Evolutionary conservation across 371 early-diverging fungal species (phyloP), one percentile per base, ranked within the genome.

Genomic region (Dipsacomyces acuminosporus): DNA sequence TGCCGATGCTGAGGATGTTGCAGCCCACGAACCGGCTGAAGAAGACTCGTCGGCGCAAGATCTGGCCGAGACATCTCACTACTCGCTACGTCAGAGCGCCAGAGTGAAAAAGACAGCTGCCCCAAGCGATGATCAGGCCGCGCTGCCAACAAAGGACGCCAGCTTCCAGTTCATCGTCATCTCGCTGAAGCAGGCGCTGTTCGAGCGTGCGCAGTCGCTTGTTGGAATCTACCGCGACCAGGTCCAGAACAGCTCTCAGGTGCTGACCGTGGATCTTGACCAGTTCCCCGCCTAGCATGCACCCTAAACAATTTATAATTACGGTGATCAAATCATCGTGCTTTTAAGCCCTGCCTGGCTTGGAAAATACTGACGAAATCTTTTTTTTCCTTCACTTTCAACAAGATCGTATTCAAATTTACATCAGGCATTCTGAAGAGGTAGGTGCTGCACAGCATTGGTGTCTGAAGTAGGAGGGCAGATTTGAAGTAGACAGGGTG

Each of bases 161-260:
- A 64, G 72, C 17, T 85, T 93, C 54, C 99, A 99, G 80, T 98
- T 99, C 66, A 89, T 99, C 48, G 94, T 99, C 33, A 98, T 99
- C 46, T 94, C 93, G n/a, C 87, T 98, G 43, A 98, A 99, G 76
- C 83, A 81, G 52, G 82, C 89, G 22, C 78, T 99, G 35, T 99
- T 95, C 74, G 94, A 98, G 72, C 86, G 87, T 33, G 93, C 96
- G 7, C 83, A 96, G 56, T 87, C 90, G 1, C 80, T 99, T 18
- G 95, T 99, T 6, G 99, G 99, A 14, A 91, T 99, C 42, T 98
- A 98, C 71, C 82, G 93, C 36, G 94, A 96, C 75, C 89, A 90
- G 69, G 83, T 78, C 1, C 70, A 73, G n/a, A 89, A 88, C 60
- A 87, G 90, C 51, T 90, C 91, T 40, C 83, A 77, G 54, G 82